Percentiles rank a stretch among this genome's conserved stretches.
These are phyloP conservation scores for Stereocaulon alpinum DNA, from an alignment of 495 filamentous ascomycete genomes.

Conservation along the genomic window DNA sequence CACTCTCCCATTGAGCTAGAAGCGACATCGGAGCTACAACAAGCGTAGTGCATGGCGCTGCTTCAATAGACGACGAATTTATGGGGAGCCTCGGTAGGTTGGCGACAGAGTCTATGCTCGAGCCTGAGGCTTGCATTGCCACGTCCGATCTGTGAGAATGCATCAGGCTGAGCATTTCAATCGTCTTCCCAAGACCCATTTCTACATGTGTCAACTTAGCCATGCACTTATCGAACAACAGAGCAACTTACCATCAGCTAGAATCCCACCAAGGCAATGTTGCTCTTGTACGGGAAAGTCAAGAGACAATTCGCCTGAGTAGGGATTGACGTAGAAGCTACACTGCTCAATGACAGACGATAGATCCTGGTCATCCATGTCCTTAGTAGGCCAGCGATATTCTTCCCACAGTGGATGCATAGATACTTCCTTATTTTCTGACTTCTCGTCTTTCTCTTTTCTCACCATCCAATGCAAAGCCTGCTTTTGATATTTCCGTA, in stretches of 20 bases:
- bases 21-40: slow-evolving; percentile 94
- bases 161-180: slow-evolving; percentile 91
- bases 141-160: slow-evolving; percentile 67
- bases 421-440: slow-evolving; percentile 50
- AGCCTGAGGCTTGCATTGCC: slow-evolving; percentile 23
- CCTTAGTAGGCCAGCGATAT: slow-evolving; percentile 79
- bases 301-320: slow-evolving; percentile 88
- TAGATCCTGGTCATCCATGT: slow-evolving; percentile 70
- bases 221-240: neutral
- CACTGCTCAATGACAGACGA: slow-evolving; percentile 51
- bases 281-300: slow-evolving; percentile 90
- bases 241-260: slow-evolving; percentile 74
- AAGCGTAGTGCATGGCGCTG: slow-evolving; percentile 80
- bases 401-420: slow-evolving; percentile 99
- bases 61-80: slow-evolving; percentile 41
- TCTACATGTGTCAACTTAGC: slow-evolving; percentile 21
- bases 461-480: slow-evolving; percentile 90
- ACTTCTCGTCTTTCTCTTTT: slow-evolving; percentile 74
- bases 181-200: slow-evolving; percentile 81
- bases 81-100: slow-evolving; percentile 49
- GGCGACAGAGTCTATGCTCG: slow-evolving; percentile 37
- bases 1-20: slow-evolving; percentile 90
- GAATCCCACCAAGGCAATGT: slow-evolving; percentile 83
- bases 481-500: slow-evolving; percentile 92
- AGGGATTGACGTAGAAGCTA: slow-evolving; percentile 89